phyloP scores from a whole-genome alignment of 371 early-diverging fungal genomes.

The Circinella minor region DNA sequence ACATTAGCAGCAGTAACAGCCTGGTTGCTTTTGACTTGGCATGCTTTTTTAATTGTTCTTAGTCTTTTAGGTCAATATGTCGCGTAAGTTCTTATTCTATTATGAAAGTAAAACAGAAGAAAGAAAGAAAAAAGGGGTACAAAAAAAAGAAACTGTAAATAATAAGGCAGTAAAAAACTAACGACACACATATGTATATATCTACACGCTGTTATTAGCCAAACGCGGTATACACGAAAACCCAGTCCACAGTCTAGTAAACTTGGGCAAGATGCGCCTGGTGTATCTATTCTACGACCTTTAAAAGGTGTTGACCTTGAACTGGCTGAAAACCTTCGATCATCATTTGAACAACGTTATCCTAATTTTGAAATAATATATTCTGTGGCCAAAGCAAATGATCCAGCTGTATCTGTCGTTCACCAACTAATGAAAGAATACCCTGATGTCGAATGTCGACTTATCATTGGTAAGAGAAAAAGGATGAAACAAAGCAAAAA shows the following conservation, averaged over 20 bases:
- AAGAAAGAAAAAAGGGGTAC: too few relatives aligned
- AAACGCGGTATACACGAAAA: constrained; percentile 51
- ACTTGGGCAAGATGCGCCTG: constrained; percentile 55
- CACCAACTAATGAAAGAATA: constrained; percentile 66
- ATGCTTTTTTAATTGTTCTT: constrained; percentile 43
- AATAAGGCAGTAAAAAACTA: neutral
- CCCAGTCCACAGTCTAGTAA: constrained; percentile 54
- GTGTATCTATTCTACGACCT: constrained; percentile 88
- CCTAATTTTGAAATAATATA: constrained; percentile 85
- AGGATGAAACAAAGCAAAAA: neutral
- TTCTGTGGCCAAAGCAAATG: constrained; percentile 77
- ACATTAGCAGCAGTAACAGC: constrained; percentile 15
- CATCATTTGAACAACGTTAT: constrained; percentile 85
- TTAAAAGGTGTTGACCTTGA: constrained; percentile 89
- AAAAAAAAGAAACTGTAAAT: neutral
- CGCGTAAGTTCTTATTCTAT: constrained; percentile 28
- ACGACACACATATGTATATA: too few relatives aligned
- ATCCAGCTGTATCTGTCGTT: constrained; percentile 81
- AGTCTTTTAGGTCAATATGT: constrained; percentile 51
- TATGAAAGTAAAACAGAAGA: too few relatives aligned
- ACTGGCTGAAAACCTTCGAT: constrained; percentile 77
- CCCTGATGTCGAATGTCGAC: constrained; percentile 72
- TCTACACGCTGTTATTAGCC: constrained; percentile 31
- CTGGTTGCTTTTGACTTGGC: constrained; percentile 35
- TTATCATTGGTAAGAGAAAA: constrained; percentile 51